These are phyloP conservation scores for Pontederia crassipes DNA, from an alignment of 176 grass and related monocot species.

Conservation along the genomic window DNA sequence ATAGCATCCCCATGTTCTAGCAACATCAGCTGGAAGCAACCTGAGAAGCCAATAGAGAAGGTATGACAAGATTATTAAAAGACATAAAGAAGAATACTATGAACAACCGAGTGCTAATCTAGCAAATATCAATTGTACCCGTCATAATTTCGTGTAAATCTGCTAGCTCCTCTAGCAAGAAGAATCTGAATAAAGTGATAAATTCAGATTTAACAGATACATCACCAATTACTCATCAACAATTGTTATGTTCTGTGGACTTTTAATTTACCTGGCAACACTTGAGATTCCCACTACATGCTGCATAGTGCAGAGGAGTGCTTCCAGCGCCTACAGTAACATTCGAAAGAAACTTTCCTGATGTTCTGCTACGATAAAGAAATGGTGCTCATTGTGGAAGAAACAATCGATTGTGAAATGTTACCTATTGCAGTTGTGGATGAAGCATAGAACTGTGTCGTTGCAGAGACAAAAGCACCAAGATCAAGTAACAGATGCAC, in stretches of 20 bases:
- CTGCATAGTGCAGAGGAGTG: conserved; percentile 81
- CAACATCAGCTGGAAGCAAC: conserved; percentile 77
- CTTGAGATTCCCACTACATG: conserved; percentile 59
- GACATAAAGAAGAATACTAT: not conserved
- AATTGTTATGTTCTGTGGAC: not conserved
- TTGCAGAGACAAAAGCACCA: conserved; percentile 31
- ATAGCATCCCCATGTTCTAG: conserved; percentile 44
- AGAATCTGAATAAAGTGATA: conserved; percentile 34
- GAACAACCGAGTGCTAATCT: not conserved
- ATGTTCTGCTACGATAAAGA: too few relatives aligned
- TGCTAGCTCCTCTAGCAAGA: conserved; percentile 57
- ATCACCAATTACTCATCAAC: too few relatives aligned
- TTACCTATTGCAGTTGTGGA: conserved; percentile 54
- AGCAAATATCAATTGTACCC: conserved; percentile 26
- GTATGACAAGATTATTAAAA: not conserved
- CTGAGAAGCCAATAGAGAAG: conserved; percentile 18
- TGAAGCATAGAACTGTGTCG: conserved; percentile 33
- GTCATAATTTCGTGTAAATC: conserved; percentile 43
- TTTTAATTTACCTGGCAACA: conserved; percentile 62
- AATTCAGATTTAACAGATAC: not conserved
- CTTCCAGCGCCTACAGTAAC: conserved; percentile 48
- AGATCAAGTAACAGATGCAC: conserved; percentile 81
- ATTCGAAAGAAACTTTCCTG: not conserved
- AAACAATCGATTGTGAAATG: not conserved
- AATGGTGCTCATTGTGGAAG: not conserved